Evolutionary conservation across 2,329 filamentous ascomycete species (phyloP).

Genomic region (Monosporascus sp.): DNA sequence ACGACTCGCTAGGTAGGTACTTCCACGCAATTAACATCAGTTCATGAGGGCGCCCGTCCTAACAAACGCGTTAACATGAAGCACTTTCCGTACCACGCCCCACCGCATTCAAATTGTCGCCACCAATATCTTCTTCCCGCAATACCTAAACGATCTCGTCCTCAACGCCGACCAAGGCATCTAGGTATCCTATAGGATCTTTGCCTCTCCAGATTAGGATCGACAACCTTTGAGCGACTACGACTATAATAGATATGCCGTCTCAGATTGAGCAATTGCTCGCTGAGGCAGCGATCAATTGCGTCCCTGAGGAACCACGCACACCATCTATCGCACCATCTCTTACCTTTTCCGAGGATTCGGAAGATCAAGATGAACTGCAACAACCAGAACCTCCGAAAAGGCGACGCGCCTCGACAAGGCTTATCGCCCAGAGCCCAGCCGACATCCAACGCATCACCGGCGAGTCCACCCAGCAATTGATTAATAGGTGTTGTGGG

Average conservation of each 20-base stretch:
- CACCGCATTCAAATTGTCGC: no score
- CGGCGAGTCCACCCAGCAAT: constrained; percentile 56
- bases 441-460: constrained; percentile 60
- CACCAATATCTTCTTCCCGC: not conserved
- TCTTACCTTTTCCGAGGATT: constrained; percentile 58
- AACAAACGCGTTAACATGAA: no score
- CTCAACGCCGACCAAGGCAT: no score
- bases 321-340: constrained; percentile 52
- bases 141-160: no score
- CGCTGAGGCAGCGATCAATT: constrained; percentile 34
- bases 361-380: constrained; percentile 53
- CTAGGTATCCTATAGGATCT: no score
- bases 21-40: no score
- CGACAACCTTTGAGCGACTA: not conserved
- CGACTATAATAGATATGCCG: constrained; percentile 24
- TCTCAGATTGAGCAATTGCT: constrained; percentile 33
- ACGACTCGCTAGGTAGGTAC: no score
- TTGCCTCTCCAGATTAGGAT: not conserved
- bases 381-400: constrained; percentile 40
- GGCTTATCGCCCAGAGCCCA: constrained; percentile 59
- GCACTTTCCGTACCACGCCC: no score
- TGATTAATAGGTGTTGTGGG: constrained; percentile 59
- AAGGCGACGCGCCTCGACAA: constrained; percentile 62
- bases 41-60: no score
- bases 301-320: constrained; percentile 40